Conservation (phyloP, 2,329 filamentous ascomycete genomes). For the Fusarium begoniae region DNA sequence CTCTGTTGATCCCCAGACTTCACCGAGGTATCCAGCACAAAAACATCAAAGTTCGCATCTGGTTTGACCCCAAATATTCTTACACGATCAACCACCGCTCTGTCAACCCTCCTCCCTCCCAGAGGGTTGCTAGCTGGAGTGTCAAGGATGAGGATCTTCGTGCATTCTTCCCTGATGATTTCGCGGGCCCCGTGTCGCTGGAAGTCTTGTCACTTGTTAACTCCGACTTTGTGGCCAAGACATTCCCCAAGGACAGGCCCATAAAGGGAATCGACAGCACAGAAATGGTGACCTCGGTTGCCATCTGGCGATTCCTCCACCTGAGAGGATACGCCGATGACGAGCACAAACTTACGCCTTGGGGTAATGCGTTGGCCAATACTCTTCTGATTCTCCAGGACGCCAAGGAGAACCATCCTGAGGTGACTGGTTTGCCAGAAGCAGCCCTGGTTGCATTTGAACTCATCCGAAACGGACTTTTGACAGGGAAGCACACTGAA, state of each 20-base stretch:
- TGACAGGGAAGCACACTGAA: slow-evolving; percentile 74
- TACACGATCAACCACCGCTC: slow-evolving; percentile 72
- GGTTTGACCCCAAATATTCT: slow-evolving; percentile 79
- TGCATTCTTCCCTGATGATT: slow-evolving; percentile 56
- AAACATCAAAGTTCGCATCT: slow-evolving; percentile 79
- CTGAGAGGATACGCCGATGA: slow-evolving; percentile 85
- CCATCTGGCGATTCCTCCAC: slow-evolving; percentile 89
- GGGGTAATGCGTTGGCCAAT: slow-evolving; percentile 82
- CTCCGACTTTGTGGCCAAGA: slow-evolving; percentile 73
- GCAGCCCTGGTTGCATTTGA: slow-evolving; percentile 86
- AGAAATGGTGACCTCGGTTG: slow-evolving; percentile 76
- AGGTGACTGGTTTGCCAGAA: slow-evolving; percentile 71
- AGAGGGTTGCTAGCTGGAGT: slow-evolving; percentile 71
- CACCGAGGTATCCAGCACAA: slow-evolving; percentile 86
- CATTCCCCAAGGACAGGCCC: slow-evolving; percentile 66
- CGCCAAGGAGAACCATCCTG: slow-evolving; percentile 55
- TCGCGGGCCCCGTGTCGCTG: slow-evolving; percentile 57
- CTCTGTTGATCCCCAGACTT: slow-evolving; percentile 80
- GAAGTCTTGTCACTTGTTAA: slow-evolving; percentile 76
- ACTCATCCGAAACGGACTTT: slow-evolving; percentile 78
- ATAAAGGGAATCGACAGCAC: slow-evolving; percentile 70
- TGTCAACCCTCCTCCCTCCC: slow-evolving; percentile 58
- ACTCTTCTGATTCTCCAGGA: slow-evolving; percentile 72
- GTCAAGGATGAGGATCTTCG: slow-evolving; percentile 69
- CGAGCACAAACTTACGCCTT: slow-evolving; percentile 80